phyloP scores from a whole-genome alignment of 768 basidiomycete genomes.

The Gymnopilus junonius region DNA sequence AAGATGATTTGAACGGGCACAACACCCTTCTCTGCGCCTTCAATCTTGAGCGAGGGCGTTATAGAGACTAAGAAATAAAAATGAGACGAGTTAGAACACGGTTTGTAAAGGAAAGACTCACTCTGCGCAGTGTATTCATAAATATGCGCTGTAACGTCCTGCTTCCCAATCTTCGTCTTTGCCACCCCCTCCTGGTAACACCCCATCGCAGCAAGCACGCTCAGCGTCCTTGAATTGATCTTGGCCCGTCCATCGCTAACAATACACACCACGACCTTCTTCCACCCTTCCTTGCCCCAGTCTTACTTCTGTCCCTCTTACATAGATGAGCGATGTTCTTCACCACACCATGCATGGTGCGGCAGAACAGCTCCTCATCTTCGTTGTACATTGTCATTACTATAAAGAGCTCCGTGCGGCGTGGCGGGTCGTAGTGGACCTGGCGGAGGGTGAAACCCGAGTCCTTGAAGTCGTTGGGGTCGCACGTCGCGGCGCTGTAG shows the following conservation, averaged over 20 bases:
- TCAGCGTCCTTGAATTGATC: conserved; percentile 83
- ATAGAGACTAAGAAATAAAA: conserved; percentile 65
- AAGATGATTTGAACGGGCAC: conserved; percentile 94
- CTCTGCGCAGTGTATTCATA: conserved; percentile 95
- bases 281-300: conserved; percentile 99
- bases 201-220: conserved; percentile 91
- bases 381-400: conserved; percentile 99
- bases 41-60: conserved; percentile 79
- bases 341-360: conserved; percentile 96
- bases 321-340: conserved; percentile 92
- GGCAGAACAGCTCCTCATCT: conserved; percentile 85
- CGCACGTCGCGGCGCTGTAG: conserved; percentile 94
- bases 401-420: conserved; percentile 93
- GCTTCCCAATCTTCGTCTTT: conserved; percentile 81
- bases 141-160: conserved; percentile 86
- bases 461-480: conserved; percentile 90
- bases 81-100: neutral
- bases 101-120: conserved; percentile 36
- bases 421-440: conserved; percentile 87
- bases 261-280: conserved; percentile 95
- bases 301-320: conserved; percentile 84
- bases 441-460: conserved; percentile 88
- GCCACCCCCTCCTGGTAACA: conserved; percentile 94
- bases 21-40: conserved; percentile 76
- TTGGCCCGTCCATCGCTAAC: conserved; percentile 87